phyloP scores from a whole-genome alignment of 768 basidiomycete genomes.

The Pisolithus sp. region DNA sequence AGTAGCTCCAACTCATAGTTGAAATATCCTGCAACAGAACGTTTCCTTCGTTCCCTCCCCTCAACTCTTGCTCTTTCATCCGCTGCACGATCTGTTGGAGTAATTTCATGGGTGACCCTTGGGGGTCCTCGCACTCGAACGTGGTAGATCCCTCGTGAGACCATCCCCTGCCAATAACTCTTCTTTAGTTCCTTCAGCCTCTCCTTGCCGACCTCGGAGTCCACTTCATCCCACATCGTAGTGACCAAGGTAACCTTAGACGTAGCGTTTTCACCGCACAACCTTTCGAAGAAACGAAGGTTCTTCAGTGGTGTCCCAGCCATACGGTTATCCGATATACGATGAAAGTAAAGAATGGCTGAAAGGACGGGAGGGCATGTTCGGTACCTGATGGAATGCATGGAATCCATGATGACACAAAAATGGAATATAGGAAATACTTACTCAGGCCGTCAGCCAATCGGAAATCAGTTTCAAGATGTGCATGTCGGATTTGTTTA shows the following conservation, averaged over 20 bases:
- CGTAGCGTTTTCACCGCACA: slow-evolving; percentile 25
- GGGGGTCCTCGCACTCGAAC: not conserved
- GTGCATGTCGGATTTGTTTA: slow-evolving; percentile 34
- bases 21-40: not conserved
- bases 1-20: not conserved
- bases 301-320: slow-evolving; percentile 28
- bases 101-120: too few species aligned
- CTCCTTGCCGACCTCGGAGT: slow-evolving; percentile 10
- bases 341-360: slow-evolving; percentile 35
- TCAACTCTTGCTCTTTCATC: not conserved
- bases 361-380: slow-evolving; percentile 16
- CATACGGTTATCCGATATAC: slow-evolving; percentile 35
- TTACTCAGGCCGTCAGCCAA: not conserved
- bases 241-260: slow-evolving; percentile 23
- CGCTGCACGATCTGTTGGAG: not conserved
- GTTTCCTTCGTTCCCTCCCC: too few species aligned
- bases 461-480: slow-evolving; percentile 39
- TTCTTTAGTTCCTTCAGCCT: slow-evolving; percentile 9
- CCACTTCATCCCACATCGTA: slow-evolving; percentile 15
- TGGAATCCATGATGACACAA: not conserved
- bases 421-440: too few species aligned
- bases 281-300: slow-evolving; percentile 25
- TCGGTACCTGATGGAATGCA: slow-evolving; percentile 8
- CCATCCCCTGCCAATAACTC: not conserved
- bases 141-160: not conserved